Evolutionary conservation across 2,329 filamentous ascomycete species (phyloP), one percentile per base, ranked within the genome.

Genomic region (Talaromyces verruculosus): DNA sequence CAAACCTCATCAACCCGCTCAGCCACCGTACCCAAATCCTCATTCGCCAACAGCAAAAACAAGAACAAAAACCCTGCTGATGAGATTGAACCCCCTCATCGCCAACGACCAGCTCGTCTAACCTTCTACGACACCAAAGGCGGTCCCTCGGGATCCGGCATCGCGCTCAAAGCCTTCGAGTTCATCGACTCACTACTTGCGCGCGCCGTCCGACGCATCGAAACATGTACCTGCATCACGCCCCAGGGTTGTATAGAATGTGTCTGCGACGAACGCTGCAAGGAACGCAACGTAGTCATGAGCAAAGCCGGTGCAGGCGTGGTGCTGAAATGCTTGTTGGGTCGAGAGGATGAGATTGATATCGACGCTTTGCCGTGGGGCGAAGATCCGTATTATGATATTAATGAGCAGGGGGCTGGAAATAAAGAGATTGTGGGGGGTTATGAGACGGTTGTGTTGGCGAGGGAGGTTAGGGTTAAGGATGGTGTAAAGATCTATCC

Each of bases 91-190:
- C 77, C 77, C 1, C 78, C 79, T 2, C 69, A 74, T 11, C 85
- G 93, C 35, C 97, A 97, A 79, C 85, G 95, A 3, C 95, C 94
- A 0, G 95, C 93, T 0, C 83, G 95, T 0, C 79, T 99, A 58
- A 97, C 92, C 0, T 97, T 99, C 73, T 99, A 98, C 78, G 95
- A 98, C 75, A 90, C 92, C 2, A 97, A 96, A 78, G 95, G 95
- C 7, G 94, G 94, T 0, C 85, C 90, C 0, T 86, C 87, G 51
- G 94, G 94, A 0, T 90, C 88, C 0, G 95, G 95, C 0, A 96
- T 97, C 71, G 92, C 90, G 68, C 91, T 90, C 45, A 97, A 97
- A 75, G 94, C 93, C 0, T 98, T 98, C 73, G 94, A 98, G 72
- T 96, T 96, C 73, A 84, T 97, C 22, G 92, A 97, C 72, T 76